Evolutionary conservation across 306 rosid genomes (phyloP).

Genomic region (Notholithocarpus densiflorus): DNA sequence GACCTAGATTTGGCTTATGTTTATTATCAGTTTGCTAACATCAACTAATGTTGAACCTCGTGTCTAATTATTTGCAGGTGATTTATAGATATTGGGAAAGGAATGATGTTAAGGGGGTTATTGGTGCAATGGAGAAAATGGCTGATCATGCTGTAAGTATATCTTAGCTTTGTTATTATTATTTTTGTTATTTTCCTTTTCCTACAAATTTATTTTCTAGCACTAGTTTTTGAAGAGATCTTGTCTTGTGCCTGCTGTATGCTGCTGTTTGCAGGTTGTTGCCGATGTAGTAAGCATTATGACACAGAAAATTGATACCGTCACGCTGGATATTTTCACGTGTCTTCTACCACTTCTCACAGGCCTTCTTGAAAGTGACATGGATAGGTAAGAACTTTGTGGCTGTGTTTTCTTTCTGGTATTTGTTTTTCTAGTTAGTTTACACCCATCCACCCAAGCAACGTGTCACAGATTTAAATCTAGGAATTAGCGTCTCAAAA

Average conservation of each 20-base stretch:
- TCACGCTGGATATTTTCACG: slow-evolving; percentile 84
- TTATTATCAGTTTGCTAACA: neutral
- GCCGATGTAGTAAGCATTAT: slow-evolving; percentile 89
- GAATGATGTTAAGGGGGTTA: slow-evolving; percentile 79
- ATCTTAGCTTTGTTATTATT: neutral
- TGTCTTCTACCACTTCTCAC: slow-evolving; percentile 71
- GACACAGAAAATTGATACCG: slow-evolving; percentile 62
- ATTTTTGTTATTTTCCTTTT: neutral
- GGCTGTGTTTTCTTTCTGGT: neutral
- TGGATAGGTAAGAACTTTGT: slow-evolving; percentile 59
- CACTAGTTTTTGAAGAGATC: slow-evolving; percentile 9
- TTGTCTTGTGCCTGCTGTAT: slow-evolving; percentile 3
- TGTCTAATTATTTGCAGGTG: slow-evolving; percentile 50
- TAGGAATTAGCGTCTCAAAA: too few relatives aligned
- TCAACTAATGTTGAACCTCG: slow-evolving; percentile 27
- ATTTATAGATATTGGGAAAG: slow-evolving; percentile 92
- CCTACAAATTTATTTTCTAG: neutral
- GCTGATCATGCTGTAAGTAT: slow-evolving; percentile 84
- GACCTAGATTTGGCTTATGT: neutral
- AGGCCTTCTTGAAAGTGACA: slow-evolving; percentile 74
- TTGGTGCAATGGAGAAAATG: slow-evolving; percentile 87
- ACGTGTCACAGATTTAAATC: too few relatives aligned
- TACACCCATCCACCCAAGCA: neutral
- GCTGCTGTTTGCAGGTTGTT: slow-evolving; percentile 65
- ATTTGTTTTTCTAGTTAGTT: neutral